phyloP scores from a whole-genome alignment of 2,329 filamentous ascomycete species.

The Arthrobotrys sphaeroides region DNA sequence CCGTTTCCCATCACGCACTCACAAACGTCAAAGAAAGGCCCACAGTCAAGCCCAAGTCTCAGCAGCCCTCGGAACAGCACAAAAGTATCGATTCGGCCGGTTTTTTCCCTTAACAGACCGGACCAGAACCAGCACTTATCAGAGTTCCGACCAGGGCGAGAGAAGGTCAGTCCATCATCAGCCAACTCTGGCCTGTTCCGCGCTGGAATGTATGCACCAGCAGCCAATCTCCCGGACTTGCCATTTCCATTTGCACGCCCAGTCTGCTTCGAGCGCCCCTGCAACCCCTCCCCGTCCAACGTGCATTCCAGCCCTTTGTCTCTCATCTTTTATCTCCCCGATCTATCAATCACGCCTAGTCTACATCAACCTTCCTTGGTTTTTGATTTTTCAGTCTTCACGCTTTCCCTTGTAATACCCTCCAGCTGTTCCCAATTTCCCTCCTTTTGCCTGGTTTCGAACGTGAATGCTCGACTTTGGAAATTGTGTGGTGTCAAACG shows the following conservation, averaged over 20 bases:
- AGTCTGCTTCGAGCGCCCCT: conserved; percentile 17
- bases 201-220: conserved; percentile 1
- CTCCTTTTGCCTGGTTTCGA: not conserved
- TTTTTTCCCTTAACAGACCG: not conserved
- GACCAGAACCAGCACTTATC: not conserved
- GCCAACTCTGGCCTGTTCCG: conserved; percentile 46
- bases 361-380: not conserved
- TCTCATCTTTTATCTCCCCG: conserved; percentile 40
- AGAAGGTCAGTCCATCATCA: conserved; percentile 48
- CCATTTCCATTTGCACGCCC: conserved; percentile 4
- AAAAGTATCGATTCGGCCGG: conserved; percentile 2
- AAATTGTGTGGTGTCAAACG: conserved; percentile 21
- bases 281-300: conserved; percentile 14
- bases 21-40: not conserved
- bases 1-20: not conserved
- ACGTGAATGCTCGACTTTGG: not conserved
- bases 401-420: not conserved
- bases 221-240: conserved; percentile 43
- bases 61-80: not conserved
- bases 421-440: not conserved
- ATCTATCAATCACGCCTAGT: conserved; percentile 17
- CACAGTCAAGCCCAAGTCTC: conserved; percentile 2
- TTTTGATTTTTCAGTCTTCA: not conserved
- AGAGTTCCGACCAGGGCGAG: conserved; percentile 1
- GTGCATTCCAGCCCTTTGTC: conserved; percentile 2